These are phyloP conservation scores for Seiridium cupressi DNA, from an alignment of 2,329 filamentous ascomycete species.

Conservation along the genomic window DNA sequence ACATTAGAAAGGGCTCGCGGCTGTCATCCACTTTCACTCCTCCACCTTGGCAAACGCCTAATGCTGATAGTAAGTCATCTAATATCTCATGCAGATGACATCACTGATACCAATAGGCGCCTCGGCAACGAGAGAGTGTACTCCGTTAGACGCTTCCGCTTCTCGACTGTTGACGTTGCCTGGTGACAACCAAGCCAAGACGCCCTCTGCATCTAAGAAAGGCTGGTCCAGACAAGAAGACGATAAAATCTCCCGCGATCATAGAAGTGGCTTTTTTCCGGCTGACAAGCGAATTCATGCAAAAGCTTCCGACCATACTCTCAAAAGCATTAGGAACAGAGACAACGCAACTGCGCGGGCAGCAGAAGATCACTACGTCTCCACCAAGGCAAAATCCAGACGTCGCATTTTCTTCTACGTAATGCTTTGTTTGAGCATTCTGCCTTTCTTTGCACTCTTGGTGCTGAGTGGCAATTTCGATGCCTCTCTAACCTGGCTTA, in stretches of 20 bases:
- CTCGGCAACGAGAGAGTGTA: neutral
- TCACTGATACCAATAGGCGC: neutral
- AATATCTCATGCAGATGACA: neutral
- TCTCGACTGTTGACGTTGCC: neutral
- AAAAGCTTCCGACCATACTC: neutral
- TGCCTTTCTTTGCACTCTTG: conserved; percentile 47
- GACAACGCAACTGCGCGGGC: conserved; percentile 4
- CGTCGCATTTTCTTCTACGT: conserved; percentile 35
- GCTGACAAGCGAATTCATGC: neutral
- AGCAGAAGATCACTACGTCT: neutral
- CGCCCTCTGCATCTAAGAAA: neutral
- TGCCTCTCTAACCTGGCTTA: conserved; percentile 46
- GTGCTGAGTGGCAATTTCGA: conserved; percentile 44
- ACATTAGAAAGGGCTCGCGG: neutral
- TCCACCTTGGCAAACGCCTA: neutral
- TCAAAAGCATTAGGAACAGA: neutral
- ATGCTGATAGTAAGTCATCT: neutral
- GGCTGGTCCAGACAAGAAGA: neutral
- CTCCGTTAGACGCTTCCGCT: neutral
- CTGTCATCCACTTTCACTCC: conserved; percentile 7
- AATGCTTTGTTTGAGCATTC: conserved; percentile 36
- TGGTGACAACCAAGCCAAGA: neutral
- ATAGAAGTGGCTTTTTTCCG: neutral
- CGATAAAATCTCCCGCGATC: neutral
- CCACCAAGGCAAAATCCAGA: conserved; percentile 10